Percentiles rank a stretch among this genome's conserved stretches.
phyloP scores from a whole-genome alignment of 495 filamentous ascomycete species.

The Saxispiralis lemnorum region DNA sequence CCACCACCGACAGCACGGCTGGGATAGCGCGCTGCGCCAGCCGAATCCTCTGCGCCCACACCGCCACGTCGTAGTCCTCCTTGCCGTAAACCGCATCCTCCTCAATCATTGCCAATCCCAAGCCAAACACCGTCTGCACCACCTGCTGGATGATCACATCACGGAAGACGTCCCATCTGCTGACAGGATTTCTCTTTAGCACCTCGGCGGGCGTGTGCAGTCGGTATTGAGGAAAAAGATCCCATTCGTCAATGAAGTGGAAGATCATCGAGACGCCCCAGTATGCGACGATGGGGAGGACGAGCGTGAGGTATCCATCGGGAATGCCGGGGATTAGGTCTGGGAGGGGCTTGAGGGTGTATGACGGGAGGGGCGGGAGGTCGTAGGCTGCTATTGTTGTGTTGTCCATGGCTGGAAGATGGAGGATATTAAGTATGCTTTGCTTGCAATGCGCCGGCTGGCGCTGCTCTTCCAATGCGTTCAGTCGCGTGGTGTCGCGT shows the following conservation, averaged over 20 bases:
- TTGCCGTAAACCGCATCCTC: constrained; percentile 44
- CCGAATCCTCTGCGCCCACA: constrained; percentile 62
- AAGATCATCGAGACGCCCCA: constrained; percentile 78
- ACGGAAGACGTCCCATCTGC: constrained; percentile 60
- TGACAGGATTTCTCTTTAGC: constrained; percentile 67
- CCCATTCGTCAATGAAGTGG: constrained; percentile 63
- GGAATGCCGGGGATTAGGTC: constrained; percentile 61
- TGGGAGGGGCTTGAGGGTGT: constrained; percentile 45
- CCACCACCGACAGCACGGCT: constrained; percentile 28
- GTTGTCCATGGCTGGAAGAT: constrained; percentile 20
- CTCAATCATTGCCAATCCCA: constrained; percentile 46
- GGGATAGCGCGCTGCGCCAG: constrained; percentile 53
- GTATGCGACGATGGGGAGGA: constrained; percentile 69
- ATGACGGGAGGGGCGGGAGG: constrained; percentile 64
- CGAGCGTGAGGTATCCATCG: constrained; percentile 56
- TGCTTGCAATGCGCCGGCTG: not conserved
- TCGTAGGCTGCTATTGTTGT: constrained; percentile 24
- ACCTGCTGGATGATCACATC: constrained; percentile 80
- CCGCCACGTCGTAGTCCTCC: constrained; percentile 66
- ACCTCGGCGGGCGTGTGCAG: constrained; percentile 85
- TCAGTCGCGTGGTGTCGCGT: not conserved
- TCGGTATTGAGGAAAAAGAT: constrained; percentile 72
- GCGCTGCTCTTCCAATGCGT: not conserved
- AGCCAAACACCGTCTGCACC: constrained; percentile 57
- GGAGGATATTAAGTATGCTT: not conserved